phyloP scores from a whole-genome alignment of 352 stramenopile genomes.

The Phytophthora cactorum region DNA sequence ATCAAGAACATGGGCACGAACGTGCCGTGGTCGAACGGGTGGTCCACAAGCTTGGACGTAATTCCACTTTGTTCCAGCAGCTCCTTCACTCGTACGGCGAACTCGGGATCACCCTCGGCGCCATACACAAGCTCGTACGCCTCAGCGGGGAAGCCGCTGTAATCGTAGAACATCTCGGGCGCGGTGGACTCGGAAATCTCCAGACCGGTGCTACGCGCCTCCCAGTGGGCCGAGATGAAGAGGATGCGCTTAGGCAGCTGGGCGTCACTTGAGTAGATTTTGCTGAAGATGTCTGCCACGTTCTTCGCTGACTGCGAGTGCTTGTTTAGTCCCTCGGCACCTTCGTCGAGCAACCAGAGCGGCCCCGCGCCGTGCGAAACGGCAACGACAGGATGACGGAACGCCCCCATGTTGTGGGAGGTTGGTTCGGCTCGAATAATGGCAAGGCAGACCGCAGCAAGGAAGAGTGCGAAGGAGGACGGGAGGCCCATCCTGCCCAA shows the following conservation, averaged over 20 bases:
- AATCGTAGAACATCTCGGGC: conserved; percentile 88
- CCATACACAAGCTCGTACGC: conserved; percentile 88
- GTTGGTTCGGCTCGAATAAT: background rate
- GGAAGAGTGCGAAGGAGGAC: conserved; percentile 18
- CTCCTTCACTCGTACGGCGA: conserved; percentile 70
- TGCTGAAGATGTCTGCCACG: conserved; percentile 42
- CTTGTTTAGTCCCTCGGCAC: conserved; percentile 26
- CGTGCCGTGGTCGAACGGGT: conserved; percentile 91
- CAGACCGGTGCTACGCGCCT: conserved; percentile 42
- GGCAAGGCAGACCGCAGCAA: conserved; percentile 6
- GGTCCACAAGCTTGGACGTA: conserved; percentile 42
- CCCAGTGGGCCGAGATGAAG: conserved; percentile 90
- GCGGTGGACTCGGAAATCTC: conserved; percentile 58
- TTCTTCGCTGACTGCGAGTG: conserved; percentile 36
- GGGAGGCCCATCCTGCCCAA: conserved; percentile 8
- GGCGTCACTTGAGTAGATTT: conserved; percentile 41
- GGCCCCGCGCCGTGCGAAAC: conserved; percentile 57
- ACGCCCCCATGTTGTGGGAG: conserved; percentile 24
- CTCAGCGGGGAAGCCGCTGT: conserved; percentile 87
- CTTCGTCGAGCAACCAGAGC: conserved; percentile 47
- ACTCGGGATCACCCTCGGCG: conserved; percentile 60
- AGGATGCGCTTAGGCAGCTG: conserved; percentile 75
- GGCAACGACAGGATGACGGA: conserved; percentile 45
- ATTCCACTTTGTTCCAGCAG: conserved; percentile 60
- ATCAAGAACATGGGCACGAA: conserved; percentile 93